A percentile compares a stretch with the other conserved stretches of the same genome.
phyloP scores from a whole-genome alignment of 2,329 filamentous ascomycete species.

The Talaromyces atroroseus region DNA sequence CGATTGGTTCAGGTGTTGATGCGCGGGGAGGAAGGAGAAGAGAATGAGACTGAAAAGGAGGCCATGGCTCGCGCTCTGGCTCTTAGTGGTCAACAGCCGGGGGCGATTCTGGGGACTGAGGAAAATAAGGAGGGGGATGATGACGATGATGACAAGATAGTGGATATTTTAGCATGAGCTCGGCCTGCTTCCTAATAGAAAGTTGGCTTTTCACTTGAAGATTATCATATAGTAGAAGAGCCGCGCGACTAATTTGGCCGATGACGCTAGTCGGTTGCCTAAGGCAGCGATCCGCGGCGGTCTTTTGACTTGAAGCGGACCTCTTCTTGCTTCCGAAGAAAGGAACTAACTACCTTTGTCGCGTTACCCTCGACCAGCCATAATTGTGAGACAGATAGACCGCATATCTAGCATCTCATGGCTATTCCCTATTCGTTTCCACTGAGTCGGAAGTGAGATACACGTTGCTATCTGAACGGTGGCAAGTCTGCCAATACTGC shows the following conservation, averaged over 20 bases:
- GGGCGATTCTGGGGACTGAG: constrained; percentile 6
- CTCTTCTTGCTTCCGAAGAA: background rate
- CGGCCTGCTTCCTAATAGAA: background rate
- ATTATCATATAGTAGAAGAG: no score
- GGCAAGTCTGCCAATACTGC: background rate
- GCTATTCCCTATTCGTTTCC: background rate
- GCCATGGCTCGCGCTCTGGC: constrained; percentile 40
- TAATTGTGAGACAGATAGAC: background rate
- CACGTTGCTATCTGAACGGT: background rate
- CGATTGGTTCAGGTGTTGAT: constrained; percentile 83
- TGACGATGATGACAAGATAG: constrained; percentile 43
- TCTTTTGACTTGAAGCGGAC: background rate
- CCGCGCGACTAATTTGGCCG: background rate
- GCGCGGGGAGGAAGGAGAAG: constrained; percentile 65
- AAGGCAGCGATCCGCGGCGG: background rate
- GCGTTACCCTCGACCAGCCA: background rate
- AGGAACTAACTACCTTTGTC: background rate
- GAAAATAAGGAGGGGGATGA: constrained; percentile 30
- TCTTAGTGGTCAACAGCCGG: constrained; percentile 16
- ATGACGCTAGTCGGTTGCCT: constrained; percentile 1
- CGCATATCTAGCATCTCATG: background rate
- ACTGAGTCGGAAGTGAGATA: constrained; percentile 1
- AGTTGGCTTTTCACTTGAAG: background rate
- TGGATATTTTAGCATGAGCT: constrained; percentile 35
- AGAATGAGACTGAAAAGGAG: constrained; percentile 34